A percentile compares a stretch with the other conserved stretches of the same genome.
Evolutionary conservation across 2,329 filamentous ascomycete genomes (phyloP).

Genomic region (Hypomyces perniciosus): DNA sequence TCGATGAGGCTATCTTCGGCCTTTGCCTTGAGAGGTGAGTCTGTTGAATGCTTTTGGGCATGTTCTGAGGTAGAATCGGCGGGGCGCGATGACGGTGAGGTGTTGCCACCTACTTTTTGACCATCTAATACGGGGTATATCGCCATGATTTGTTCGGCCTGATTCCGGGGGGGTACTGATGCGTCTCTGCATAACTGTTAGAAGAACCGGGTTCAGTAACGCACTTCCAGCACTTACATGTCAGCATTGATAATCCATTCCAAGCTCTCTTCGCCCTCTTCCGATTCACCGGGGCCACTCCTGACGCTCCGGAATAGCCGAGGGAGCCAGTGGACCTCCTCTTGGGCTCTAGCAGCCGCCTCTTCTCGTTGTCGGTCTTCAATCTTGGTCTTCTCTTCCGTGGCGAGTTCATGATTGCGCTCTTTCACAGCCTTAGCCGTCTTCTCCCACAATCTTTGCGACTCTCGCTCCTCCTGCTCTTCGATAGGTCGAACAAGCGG

Average conservation of each 20-base stretch:
- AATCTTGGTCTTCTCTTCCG: constrained; percentile 92
- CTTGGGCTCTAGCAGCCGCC: constrained; percentile 69
- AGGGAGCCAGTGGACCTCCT: constrained; percentile 81
- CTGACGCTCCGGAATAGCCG: constrained; percentile 74
- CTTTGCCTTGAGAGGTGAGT: constrained; percentile 14
- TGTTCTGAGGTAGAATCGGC: constrained; percentile 2
- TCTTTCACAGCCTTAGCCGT: constrained; percentile 78
- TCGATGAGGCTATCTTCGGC: constrained; percentile 46
- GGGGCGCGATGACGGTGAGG: constrained; percentile 46
- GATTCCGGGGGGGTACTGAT: constrained; percentile 55
- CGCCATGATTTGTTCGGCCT: constrained; percentile 75
- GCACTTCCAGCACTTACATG: constrained; percentile 52
- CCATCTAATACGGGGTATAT: constrained; percentile 82
- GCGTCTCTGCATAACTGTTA: constrained; percentile 24
- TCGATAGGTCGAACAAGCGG: constrained; percentile 69
- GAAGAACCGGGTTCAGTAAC: neutral
- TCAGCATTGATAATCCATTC: constrained; percentile 92
- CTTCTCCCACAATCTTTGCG: constrained; percentile 77
- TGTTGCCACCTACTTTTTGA: constrained; percentile 53
- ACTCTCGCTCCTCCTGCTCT: constrained; percentile 87
- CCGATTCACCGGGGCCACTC: constrained; percentile 61
- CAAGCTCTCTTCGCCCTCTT: constrained; percentile 80
- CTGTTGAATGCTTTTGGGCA: constrained; percentile 7
- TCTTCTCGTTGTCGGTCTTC: constrained; percentile 90
- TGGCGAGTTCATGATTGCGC: constrained; percentile 81